Evolutionary conservation across 2,329 filamentous ascomycete genomes (phyloP).

Genomic region (Stagonosporopsis chrysanthemi): DNA sequence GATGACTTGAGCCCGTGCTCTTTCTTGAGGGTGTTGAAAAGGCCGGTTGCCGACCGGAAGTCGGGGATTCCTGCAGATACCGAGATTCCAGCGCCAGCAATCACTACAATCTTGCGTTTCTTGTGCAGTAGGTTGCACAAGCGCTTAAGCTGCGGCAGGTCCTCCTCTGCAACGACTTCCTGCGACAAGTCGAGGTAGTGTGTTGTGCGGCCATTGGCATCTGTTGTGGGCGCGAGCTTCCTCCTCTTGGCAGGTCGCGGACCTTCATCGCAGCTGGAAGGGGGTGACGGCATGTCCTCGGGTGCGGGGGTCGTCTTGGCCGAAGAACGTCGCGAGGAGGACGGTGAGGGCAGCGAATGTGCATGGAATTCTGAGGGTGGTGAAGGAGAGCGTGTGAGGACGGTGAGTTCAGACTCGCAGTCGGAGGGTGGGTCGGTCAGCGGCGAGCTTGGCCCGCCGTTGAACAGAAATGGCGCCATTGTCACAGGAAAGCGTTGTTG

Average conservation of each 20-base stretch:
- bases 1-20: conserved; percentile 93
- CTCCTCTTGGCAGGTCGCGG: conserved; percentile 78
- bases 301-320: conserved; percentile 56
- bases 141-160: conserved; percentile 70
- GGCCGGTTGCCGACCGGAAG: conserved; percentile 88
- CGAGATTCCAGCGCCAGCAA: conserved; percentile 95
- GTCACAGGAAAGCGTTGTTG: conserved; percentile 24
- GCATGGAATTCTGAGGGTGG: conserved; percentile 41
- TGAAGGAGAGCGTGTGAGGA: conserved; percentile 41
- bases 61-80: conserved; percentile 97
- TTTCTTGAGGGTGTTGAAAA: conserved; percentile 84
- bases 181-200: conserved; percentile 77
- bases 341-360: conserved; percentile 48
- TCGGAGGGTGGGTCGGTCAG: conserved; percentile 51
- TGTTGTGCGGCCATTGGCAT: conserved; percentile 75
- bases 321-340: conserved; percentile 57
- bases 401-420: conserved; percentile 43
- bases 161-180: conserved; percentile 61
- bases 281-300: conserved; percentile 54
- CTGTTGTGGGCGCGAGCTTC: conserved; percentile 53
- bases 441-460: conserved; percentile 46
- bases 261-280: conserved; percentile 65
- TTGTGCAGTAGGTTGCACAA: conserved; percentile 79
- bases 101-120: conserved; percentile 95
- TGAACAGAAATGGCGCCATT: conserved; percentile 37